Evolutionary conservation across 257 asterid genomes (phyloP).

Genomic region (Paraleonurus japonicus): DNA sequence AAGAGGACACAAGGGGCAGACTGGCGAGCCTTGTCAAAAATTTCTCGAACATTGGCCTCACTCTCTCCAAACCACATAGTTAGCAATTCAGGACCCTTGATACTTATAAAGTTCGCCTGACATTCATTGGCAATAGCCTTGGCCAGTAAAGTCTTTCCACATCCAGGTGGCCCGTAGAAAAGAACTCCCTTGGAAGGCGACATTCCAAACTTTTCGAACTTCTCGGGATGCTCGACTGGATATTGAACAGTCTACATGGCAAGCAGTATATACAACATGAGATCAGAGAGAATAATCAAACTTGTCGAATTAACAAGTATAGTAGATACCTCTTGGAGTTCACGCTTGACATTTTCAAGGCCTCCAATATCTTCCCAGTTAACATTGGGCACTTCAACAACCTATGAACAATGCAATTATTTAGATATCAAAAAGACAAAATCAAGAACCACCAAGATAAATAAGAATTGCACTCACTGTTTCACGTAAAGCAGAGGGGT

Average conservation of each 20-base stretch:
- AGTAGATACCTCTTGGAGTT: slow-evolving; percentile 79
- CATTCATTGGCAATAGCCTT: slow-evolving; percentile 96
- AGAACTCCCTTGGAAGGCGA: slow-evolving; percentile 96
- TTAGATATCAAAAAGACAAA: slow-evolving; percentile 10
- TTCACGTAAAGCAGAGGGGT: slow-evolving; percentile 93
- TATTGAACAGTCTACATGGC: slow-evolving; percentile 77
- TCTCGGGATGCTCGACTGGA: slow-evolving; percentile 98
- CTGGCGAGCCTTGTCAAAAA: slow-evolving; percentile 84
- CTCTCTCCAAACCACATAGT: slow-evolving; percentile 99
- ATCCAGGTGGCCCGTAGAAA: slow-evolving; percentile 91
- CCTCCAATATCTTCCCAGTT: slow-evolving; percentile 92
- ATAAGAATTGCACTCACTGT: slow-evolving; percentile 47
- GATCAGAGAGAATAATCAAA: background rate
- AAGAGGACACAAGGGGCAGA: slow-evolving; percentile 97
- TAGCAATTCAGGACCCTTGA: slow-evolving; percentile 90
- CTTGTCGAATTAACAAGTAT: background rate
- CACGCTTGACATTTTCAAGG: slow-evolving; percentile 84
- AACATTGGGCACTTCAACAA: slow-evolving; percentile 88
- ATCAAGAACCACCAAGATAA: background rate
- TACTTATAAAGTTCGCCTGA: slow-evolving; percentile 87
- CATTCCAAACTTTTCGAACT: slow-evolving; percentile 94
- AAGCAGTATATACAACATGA: slow-evolving; percentile 11
- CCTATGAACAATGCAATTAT: slow-evolving; percentile 38
- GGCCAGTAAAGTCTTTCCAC: slow-evolving; percentile 87
- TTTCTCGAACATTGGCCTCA: slow-evolving; percentile 90